Evolutionary conservation across 257 asterid species (phyloP).

Genomic region (Penstemon eatonii): DNA sequence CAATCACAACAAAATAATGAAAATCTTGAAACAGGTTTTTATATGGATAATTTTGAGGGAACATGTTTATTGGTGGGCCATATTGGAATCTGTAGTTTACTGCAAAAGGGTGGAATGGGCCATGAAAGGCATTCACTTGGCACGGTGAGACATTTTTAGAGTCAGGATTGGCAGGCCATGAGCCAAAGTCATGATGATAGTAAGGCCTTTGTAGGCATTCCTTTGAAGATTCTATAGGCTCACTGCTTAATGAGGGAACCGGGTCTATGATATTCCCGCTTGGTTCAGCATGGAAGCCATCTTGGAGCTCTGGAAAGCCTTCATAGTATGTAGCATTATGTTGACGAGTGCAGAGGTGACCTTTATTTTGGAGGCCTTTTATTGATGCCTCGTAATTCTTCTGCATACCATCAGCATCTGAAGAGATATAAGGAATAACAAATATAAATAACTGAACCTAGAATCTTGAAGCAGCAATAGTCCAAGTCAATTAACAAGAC

Average conservation of each 20-base stretch:
- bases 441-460: too few relatives aligned
- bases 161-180: slow-evolving; percentile 56
- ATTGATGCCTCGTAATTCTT: slow-evolving; percentile 58
- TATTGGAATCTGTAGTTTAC: slow-evolving; percentile 54
- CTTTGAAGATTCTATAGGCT: slow-evolving; percentile 45
- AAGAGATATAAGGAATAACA: slow-evolving; percentile 20
- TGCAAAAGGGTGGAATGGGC: slow-evolving; percentile 52
- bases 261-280: slow-evolving; percentile 38
- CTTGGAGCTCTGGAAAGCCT: slow-evolving; percentile 48
- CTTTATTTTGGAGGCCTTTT: slow-evolving; percentile 59
- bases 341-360: slow-evolving; percentile 45
- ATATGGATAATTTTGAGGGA: slow-evolving; percentile 45
- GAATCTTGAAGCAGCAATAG: too few relatives aligned
- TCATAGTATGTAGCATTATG: slow-evolving; percentile 41
- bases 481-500: too few relatives aligned
- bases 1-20: slow-evolving; percentile 78
- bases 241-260: slow-evolving; percentile 41
- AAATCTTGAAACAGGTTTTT: slow-evolving; percentile 64
- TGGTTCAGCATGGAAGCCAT: slow-evolving; percentile 42
- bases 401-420: slow-evolving; percentile 51
- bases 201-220: slow-evolving; percentile 38
- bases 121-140: slow-evolving; percentile 54
- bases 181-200: slow-evolving; percentile 44
- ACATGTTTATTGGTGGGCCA: slow-evolving; percentile 51
- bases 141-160: slow-evolving; percentile 33